Percentiles rank a stretch among this genome's conserved stretches.
These are phyloP conservation scores for Penicillium verhagenii DNA, from an alignment of 495 filamentous ascomycete species.

Conservation along the genomic window DNA sequence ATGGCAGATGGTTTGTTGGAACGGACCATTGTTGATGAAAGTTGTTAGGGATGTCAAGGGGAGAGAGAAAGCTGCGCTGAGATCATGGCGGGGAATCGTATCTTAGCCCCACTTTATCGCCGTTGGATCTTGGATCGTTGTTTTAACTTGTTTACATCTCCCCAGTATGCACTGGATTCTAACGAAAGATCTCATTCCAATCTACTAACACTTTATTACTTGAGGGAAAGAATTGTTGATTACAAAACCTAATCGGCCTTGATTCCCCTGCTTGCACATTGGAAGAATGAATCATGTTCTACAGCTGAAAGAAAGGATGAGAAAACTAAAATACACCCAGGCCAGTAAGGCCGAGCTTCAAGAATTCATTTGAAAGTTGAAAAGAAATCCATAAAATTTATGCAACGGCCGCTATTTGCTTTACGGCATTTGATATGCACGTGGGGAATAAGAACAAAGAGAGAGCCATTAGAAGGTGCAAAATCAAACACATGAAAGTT, in stretches of 20 bases:
- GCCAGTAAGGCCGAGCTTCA: background rate
- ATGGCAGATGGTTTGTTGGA: conserved; percentile 79
- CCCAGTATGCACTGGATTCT: background rate
- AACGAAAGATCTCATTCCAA: no score
- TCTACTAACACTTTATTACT: no score
- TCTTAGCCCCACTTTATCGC: conserved; percentile 19
- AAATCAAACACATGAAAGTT: conserved; percentile 14
- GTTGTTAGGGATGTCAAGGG: background rate
- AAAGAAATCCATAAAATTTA: background rate
- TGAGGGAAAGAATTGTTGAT: no score
- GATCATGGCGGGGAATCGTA: conserved; percentile 25
- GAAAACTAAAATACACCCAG: background rate
- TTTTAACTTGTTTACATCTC: background rate
- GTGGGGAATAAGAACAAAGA: conserved; percentile 22
- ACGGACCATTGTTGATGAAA: conserved; percentile 63
- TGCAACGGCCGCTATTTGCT: conserved; percentile 16
- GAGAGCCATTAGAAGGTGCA: conserved; percentile 10
- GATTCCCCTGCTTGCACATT: no score
- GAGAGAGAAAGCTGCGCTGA: conserved; percentile 11
- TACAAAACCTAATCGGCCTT: no score
- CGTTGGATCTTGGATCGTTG: no score
- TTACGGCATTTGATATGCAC: conserved; percentile 20
- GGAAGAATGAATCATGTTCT: background rate
- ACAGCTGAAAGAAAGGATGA: background rate
- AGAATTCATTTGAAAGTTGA: background rate